Evolutionary conservation across 169 alveolate genomes (phyloP), one percentile per base, ranked within the genome.

Genomic region (Plasmodium gallinaceum): DNA sequence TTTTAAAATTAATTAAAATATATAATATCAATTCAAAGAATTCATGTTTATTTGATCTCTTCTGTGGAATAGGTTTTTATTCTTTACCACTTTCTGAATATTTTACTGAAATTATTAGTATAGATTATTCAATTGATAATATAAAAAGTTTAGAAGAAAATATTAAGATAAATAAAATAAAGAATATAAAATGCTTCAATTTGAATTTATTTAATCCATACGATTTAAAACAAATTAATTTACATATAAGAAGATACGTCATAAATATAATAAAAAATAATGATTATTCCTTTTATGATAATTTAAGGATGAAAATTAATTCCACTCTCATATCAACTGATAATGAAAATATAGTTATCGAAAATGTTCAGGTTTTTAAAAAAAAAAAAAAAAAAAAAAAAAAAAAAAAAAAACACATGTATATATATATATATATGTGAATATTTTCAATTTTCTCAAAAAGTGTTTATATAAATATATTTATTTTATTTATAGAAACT

Each of bases 21-120:
- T 86, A 86, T 73, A 86, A 70, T 57, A 71, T 86, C 32, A 69
- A 71, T 71, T 64, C 86, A 16, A 39, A 51, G 14, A 22, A 18
- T 14, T 46, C 86, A 12, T 86, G 57, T 37, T 20, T 86, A 9
- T 86, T 37, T 71, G 92, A 86, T 65, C 57, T 86, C 22, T 86
- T 86, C 45, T 86, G 92, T 70, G 92, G 92, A 7, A 86, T 86
- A 12, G 92, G 92, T 18, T 86, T 86, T 71, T 86, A 86, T 72
- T 86, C 92, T 10, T 52, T 86, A 42, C 92, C 88, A 22, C 71
- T 86, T 26, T 46, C 92, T 26, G 52, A 18, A 7, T 39, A 58
- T 1, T 86, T 86, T 74, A 43, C 48, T 16, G 46, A 61, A 43
- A 70, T 86, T 70, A 72, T 86, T 51, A 20, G 92, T 71, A 42